Conservation (phyloP, 495 filamentous ascomycete species). For the Penicillium arizonense region DNA sequence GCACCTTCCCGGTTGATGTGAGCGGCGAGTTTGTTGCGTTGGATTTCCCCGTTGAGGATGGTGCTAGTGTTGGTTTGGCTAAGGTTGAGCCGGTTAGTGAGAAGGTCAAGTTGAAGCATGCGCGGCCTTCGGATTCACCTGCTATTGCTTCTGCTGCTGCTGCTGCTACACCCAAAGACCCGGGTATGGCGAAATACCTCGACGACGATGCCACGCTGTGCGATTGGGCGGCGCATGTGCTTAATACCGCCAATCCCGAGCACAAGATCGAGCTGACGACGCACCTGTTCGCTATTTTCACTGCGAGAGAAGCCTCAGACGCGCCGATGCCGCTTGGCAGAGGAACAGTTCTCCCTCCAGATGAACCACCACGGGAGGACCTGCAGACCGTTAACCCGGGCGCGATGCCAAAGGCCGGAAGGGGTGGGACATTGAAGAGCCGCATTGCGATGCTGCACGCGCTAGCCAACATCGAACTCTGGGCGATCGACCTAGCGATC, state of each 20-base stretch:
- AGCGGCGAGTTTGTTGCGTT: constrained; percentile 35
- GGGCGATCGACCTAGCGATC: constrained; percentile 55
- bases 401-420: constrained; percentile 41
- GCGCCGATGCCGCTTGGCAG: constrained; percentile 47
- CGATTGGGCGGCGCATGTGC: constrained; percentile 52
- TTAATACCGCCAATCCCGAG: constrained; percentile 50
- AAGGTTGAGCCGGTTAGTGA: constrained; percentile 49
- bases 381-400: constrained; percentile 40
- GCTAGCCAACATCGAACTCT: constrained; percentile 52
- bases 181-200: constrained; percentile 32
- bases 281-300: constrained; percentile 46
- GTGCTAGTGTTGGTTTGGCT: constrained; percentile 20
- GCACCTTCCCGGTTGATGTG: constrained; percentile 48
- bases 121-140: constrained; percentile 19
- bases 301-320: constrained; percentile 34
- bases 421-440: constrained; percentile 48
- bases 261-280: constrained; percentile 53
- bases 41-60: constrained; percentile 25
- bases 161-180: constrained; percentile 10
- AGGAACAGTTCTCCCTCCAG: constrained; percentile 37
- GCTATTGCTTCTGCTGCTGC: not conserved
- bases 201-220: constrained; percentile 46
- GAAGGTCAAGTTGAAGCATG: constrained; percentile 47
- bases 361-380: constrained; percentile 45
- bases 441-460: constrained; percentile 53